Base-by-base conservation (phyloP, 2,329 filamentous ascomycete species). In the Raffaelea ambrosiae region DNA sequence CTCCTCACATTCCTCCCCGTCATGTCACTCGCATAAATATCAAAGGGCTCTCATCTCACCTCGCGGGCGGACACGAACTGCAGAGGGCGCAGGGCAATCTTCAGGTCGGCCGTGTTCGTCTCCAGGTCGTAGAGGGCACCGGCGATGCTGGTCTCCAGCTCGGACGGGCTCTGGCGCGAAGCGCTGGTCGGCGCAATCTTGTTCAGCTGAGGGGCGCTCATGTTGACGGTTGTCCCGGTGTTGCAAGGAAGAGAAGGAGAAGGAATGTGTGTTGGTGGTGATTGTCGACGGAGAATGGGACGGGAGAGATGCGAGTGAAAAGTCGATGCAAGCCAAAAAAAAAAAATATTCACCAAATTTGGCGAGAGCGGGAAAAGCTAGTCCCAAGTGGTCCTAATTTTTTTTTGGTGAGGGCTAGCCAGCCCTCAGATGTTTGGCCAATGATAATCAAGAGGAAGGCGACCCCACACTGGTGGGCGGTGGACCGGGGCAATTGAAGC, bases 61-160 rank as follows among this genome's bases (percentile, higher is more conserved):
- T 98, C 93, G 74, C 90, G 88, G 71, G 93, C 93, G 76, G 88
- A 95, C 72, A 94, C 88, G 75, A 98, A 90, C 83, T 98, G 93
- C 75, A 98, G 84, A 73, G 93, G 93, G 69, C 93, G 86, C 69
- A 98, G 86, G 63, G 89, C 86, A 67, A 81, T 82, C 86, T 91
- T 95, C 76, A 98, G 87, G 76, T 98, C 93, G 71, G 89, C 79
- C 68, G 93, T 95, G 84, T 96, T 96, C 79, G 84, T 90, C 88
- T 98, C 93, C 75, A 98, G 88, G 69, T 98, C 93, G 80, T 86
- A 94, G 60, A 98, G 88, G 76, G 93, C 93, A 75, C 84, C 86
- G 71, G 93, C 93, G 71, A 98, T 94, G 81, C 77, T 88, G 73
- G 81, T 84, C 88, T 98, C 93, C 64, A 97, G 85, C 85, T 98